A percentile compares a stretch with the other conserved stretches of the same genome.
Conservation (phyloP, 2,329 filamentous ascomycete genomes). For the Teratosphaeria gauchensis region DNA sequence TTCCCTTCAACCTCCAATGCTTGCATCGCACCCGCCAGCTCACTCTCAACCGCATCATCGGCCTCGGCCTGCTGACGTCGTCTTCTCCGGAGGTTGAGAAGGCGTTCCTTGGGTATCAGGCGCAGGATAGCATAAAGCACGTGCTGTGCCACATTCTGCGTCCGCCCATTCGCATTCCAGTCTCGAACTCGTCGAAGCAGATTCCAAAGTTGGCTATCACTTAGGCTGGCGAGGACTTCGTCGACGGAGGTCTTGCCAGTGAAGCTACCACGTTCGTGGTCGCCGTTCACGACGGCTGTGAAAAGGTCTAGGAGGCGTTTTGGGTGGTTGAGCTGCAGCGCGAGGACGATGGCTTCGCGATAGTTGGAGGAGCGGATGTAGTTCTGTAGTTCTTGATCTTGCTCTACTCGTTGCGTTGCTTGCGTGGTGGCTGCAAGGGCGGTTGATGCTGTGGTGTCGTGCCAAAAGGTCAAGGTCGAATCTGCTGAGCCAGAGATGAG, state of each 20-base stretch:
- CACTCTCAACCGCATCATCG: slow-evolving; percentile 15
- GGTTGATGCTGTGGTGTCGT: slow-evolving; percentile 76
- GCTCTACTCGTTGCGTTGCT: slow-evolving; percentile 72
- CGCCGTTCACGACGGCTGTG: slow-evolving; percentile 61
- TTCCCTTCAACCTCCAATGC: slow-evolving; percentile 15
- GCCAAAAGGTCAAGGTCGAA: slow-evolving; percentile 90
- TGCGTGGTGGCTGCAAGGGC: slow-evolving; percentile 64
- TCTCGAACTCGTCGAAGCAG: slow-evolving; percentile 76
- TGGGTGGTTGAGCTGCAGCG: slow-evolving; percentile 88
- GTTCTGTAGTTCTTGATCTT: slow-evolving; percentile 90
- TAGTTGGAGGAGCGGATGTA: slow-evolving; percentile 82
- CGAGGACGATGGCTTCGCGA: slow-evolving; percentile 83
- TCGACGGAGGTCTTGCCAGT: slow-evolving; percentile 63
- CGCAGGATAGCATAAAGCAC: slow-evolving; percentile 71
- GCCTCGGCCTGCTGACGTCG: slow-evolving; percentile 12
- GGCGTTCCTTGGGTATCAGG: slow-evolving; percentile 67
- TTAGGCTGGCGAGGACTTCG: slow-evolving; percentile 66
- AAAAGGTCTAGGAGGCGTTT: slow-evolving; percentile 78
- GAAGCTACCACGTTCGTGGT: slow-evolving; percentile 51
- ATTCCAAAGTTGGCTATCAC: slow-evolving; percentile 75
- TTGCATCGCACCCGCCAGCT: slow-evolving; percentile 20
- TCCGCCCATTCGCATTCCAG: slow-evolving; percentile 95
- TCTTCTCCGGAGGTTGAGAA: slow-evolving; percentile 43
- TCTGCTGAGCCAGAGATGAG: slow-evolving; percentile 88
- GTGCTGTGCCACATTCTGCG: slow-evolving; percentile 73